Percentiles rank a stretch among this genome's conserved stretches.
Evolutionary conservation across 2,329 filamentous ascomycete species (phyloP).

Genomic region (Gyromitra esculenta): DNA sequence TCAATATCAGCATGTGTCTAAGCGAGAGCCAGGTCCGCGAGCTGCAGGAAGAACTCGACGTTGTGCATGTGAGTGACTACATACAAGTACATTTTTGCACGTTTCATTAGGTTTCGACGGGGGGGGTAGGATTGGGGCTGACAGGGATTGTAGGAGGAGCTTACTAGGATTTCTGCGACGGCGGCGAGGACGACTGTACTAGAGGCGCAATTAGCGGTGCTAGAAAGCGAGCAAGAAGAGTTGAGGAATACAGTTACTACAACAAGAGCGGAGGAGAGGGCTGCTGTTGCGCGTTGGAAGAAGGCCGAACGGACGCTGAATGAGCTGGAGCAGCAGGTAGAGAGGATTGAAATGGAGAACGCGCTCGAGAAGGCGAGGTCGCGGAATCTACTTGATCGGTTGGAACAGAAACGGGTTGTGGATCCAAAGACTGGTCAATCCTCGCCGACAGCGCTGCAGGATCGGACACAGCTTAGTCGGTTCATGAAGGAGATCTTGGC

Average conservation of each 20-base stretch:
- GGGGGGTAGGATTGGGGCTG: conserved; percentile 26
- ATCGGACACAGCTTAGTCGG: conserved; percentile 77
- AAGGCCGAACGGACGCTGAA: conserved; percentile 81
- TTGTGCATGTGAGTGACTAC: conserved; percentile 55
- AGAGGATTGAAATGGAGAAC: conserved; percentile 82
- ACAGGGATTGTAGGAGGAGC: conserved; percentile 55
- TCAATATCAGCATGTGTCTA: conserved; percentile 81
- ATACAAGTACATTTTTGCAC: conserved; percentile 48
- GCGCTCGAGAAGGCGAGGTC: conserved; percentile 56
- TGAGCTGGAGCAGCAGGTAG: conserved; percentile 85
- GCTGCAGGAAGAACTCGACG: conserved; percentile 63
- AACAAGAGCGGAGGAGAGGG: conserved; percentile 78
- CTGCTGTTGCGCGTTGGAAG: conserved; percentile 83
- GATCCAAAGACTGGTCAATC: conserved; percentile 71
- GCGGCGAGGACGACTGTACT: conserved; percentile 79
- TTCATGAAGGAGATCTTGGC: conserved; percentile 95
- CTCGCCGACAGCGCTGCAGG: conserved; percentile 80
- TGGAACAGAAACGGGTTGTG: conserved; percentile 80
- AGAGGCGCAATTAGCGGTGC: conserved; percentile 78
- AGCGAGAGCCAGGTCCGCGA: conserved; percentile 82
- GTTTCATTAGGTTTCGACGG: conserved; percentile 62
- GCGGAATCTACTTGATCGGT: conserved; percentile 71
- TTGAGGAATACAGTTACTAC: conserved; percentile 74
- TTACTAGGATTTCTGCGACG: conserved; percentile 56
- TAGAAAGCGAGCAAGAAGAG: conserved; percentile 82